Evolutionary conservation across 176 grass and related monocot species (phyloP).

Genomic region (Aechmea fasciata): DNA sequence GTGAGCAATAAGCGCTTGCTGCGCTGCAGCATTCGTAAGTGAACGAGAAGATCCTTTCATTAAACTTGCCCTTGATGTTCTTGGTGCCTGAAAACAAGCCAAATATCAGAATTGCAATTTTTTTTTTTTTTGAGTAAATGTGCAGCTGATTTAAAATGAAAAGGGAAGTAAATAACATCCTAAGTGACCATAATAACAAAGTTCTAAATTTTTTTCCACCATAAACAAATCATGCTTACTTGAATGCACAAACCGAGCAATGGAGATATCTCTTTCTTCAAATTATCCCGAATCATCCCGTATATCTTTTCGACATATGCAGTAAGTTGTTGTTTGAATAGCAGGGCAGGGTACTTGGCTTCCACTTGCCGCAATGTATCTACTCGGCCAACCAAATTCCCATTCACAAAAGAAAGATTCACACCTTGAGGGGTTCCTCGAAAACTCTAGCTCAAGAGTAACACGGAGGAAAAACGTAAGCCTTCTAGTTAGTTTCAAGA

Average conservation of each 20-base stretch:
- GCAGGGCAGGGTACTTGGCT: constrained; percentile 89
- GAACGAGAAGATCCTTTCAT: constrained; percentile 86
- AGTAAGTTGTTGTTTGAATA: constrained; percentile 95
- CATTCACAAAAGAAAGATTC: constrained; percentile 77
- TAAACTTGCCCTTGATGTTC: constrained; percentile 97
- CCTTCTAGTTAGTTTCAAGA: constrained; percentile 12
- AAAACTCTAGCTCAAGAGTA: constrained; percentile 56
- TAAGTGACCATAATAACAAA: not conserved
- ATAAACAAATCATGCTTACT: constrained; percentile 25
- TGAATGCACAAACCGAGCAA: constrained; percentile 94
- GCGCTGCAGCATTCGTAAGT: constrained; percentile 59
- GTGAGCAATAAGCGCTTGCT: constrained; percentile 92
- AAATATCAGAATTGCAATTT: constrained; percentile 6
- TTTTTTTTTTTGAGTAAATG: not conserved
- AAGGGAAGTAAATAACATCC: not conserved
- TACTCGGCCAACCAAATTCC: constrained; percentile 64
- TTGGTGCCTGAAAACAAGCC: constrained; percentile 53
- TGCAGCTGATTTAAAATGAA: not conserved
- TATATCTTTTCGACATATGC: constrained; percentile 99
- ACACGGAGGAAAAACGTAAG: constrained; percentile 19
- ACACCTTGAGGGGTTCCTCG: constrained; percentile 89
- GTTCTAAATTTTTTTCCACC: not conserved
- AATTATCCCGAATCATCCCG: constrained; percentile 99
- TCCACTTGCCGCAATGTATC: constrained; percentile 86
- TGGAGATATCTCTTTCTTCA: constrained; percentile 99